A percentile compares a stretch with the other conserved stretches of the same genome.
These are phyloP conservation scores for Pelargonium citronellum DNA, from an alignment of 441 rosid genomes.

Conservation along the genomic window DNA sequence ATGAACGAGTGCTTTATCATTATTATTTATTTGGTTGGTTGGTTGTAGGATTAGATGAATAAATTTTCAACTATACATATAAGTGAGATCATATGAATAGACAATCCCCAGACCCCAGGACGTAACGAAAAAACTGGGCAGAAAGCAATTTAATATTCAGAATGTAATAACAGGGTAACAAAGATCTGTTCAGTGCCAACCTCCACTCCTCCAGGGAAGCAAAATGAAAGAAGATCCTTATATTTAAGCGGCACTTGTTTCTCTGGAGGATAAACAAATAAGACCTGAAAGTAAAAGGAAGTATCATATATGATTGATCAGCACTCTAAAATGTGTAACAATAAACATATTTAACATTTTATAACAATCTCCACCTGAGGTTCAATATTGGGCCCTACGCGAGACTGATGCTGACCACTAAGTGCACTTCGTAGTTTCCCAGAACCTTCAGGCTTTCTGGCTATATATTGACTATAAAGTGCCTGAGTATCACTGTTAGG, in stretches of 20 bases:
- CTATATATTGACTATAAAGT: conserved; percentile 58
- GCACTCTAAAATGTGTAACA: background rate
- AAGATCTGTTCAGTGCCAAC: conserved; percentile 29
- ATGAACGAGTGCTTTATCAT: background rate
- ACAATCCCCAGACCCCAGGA: no score
- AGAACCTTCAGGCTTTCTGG: conserved; percentile 57
- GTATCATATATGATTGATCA: conserved; percentile 12
- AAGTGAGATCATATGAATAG: background rate
- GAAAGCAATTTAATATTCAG: background rate
- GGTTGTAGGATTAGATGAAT: background rate
- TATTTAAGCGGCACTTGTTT: conserved; percentile 70
- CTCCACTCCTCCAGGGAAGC: conserved; percentile 96
- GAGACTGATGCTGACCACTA: conserved; percentile 55
- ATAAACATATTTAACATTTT: conserved; percentile 11
- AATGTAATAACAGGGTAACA: background rate
- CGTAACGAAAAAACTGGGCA: background rate
- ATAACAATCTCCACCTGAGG: conserved; percentile 56
- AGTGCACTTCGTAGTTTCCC: conserved; percentile 56
- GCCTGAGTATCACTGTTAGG: conserved; percentile 84
- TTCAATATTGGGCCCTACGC: conserved; percentile 69
- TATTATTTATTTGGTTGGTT: background rate
- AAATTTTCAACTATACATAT: background rate
- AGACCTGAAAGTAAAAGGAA: conserved; percentile 44
- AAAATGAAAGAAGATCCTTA: conserved; percentile 88
- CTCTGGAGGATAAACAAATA: conserved; percentile 86